Base-by-base conservation (phyloP, 495 filamentous ascomycete species). In the Lepidopterella palustris region DNA sequence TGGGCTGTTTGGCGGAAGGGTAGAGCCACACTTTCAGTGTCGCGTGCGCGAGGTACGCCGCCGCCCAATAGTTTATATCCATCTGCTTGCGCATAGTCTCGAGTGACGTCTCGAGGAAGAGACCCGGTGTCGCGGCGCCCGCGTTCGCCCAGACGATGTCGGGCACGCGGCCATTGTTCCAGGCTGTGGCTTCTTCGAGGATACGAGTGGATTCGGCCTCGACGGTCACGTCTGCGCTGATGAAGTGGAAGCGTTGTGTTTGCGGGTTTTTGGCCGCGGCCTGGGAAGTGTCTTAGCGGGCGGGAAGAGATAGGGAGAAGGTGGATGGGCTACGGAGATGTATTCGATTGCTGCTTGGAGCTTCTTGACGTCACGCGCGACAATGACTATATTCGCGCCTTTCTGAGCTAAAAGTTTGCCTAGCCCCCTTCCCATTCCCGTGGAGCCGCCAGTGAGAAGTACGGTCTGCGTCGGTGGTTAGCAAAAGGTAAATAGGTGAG, bases 91-190 rank as follows among this genome's bases (percentile, higher is more conserved):
- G 80, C 57, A 92, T 74, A 11, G 77, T 78, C 23, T 82, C 70
- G n/a, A 86, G 68, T 23, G 82, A 73, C 15, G 80, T 81, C 58
- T 96, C 88, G 59, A 88, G 70, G 78, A 95, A 97, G 66, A 92
- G 85, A 4, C 83, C 76, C 0, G 95, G 92, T 39, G 77, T 77
- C 6, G 88, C 82, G 61, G 81, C 79, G 65, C 92, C 92, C 11
- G 93, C 95, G 58, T 89, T 85, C 70, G 89, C 91, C 92, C 93
- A 97, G 45, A 97, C 87, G 56, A 96, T 79, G 67, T 97, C 92
- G 0, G 90, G 89, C 9, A 83, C 73, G 21, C 73, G 64, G 35
- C 83, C 84, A 61, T 82, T 73, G 73, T 96, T 96, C 93, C 92
- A 97, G n/a, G 80, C 73, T 8, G 82, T 86, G 53, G 85, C 85